Conservation (phyloP, 352 stramenopile species). For the Blastocystis sp. region DNA sequence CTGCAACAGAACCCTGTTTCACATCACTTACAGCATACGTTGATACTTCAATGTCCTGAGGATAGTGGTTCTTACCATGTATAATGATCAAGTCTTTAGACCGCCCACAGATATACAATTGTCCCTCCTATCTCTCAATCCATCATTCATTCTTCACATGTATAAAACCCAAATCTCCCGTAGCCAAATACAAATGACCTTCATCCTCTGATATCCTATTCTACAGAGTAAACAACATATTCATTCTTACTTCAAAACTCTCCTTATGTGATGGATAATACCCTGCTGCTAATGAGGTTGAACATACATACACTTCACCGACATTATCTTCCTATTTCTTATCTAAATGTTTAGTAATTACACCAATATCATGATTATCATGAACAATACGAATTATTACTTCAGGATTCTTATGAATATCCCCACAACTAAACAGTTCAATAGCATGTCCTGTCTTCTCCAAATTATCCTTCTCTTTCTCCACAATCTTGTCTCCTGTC, state of each 20-base stretch:
- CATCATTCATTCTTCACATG: too few relatives aligned
- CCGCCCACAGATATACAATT: slow-evolving; percentile 90
- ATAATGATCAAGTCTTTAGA: slow-evolving; percentile 99
- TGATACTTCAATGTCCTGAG: slow-evolving; percentile 91
- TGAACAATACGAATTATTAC: slow-evolving; percentile 88
- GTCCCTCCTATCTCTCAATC: background rate
- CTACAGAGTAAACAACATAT: background rate
- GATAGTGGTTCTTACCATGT: slow-evolving; percentile 95
- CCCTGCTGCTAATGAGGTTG: slow-evolving; percentile 80
- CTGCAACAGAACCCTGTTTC: slow-evolving; percentile 79
- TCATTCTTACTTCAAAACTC: background rate
- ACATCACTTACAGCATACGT: slow-evolving; percentile 74
- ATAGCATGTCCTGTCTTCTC: slow-evolving; percentile 63
- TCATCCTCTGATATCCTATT: slow-evolving; percentile 68
- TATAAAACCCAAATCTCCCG: slow-evolving; percentile 92
- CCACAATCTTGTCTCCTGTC: background rate
- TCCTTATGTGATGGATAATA: slow-evolving; percentile 75
- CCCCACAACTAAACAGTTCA: slow-evolving; percentile 86
- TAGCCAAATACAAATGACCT: slow-evolving; percentile 75
- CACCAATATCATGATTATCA: slow-evolving; percentile 65
- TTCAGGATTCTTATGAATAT: slow-evolving; percentile 72
- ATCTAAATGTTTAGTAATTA: slow-evolving; percentile 63
- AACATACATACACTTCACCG: slow-evolving; percentile 79
- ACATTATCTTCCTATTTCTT: slow-evolving; percentile 69
- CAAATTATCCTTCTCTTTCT: background rate